phyloP scores from a whole-genome alignment of 345 rosid genomes.

The Carallia brachiata region DNA sequence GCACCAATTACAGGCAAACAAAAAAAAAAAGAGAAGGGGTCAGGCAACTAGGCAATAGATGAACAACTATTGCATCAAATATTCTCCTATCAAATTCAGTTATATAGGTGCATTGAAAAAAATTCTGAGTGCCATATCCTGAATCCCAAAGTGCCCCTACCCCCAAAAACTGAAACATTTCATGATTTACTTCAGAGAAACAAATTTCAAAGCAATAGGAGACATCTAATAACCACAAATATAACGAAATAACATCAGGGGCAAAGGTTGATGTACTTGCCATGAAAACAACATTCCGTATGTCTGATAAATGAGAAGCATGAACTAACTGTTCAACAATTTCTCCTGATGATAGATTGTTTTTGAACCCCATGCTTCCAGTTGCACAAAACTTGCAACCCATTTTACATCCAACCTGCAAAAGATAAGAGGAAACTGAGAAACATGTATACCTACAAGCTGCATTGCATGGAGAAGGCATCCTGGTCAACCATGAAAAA shows the following conservation, averaged over 20 bases:
- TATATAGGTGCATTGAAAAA: too few species aligned
- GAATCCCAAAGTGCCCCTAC: too few species aligned
- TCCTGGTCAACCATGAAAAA: background rate
- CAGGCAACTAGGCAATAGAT: too few species aligned
- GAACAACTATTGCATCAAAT: too few species aligned
- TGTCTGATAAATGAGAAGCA: constrained; percentile 64
- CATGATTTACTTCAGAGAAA: too few species aligned
- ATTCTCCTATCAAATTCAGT: too few species aligned
- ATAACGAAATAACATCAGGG: background rate
- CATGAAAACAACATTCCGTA: constrained; percentile 95
- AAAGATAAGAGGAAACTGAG: background rate
- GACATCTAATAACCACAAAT: background rate
- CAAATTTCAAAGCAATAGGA: background rate
- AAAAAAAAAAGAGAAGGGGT: too few species aligned
- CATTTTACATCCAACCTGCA: constrained; percentile 98
- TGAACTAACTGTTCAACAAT: constrained; percentile 95
- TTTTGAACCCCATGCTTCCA: constrained; percentile 94
- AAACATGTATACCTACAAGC: background rate
- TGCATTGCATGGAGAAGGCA: background rate
- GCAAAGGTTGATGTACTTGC: constrained; percentile 29
- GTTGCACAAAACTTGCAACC: constrained; percentile 98
- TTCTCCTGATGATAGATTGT: constrained; percentile 81
- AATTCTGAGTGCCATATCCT: too few species aligned
- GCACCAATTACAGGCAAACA: too few species aligned
- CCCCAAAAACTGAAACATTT: too few species aligned